Percentiles rank a stretch among this genome's conserved stretches.
These are phyloP conservation scores for Tolypocladium ophioglossoides DNA, from an alignment of 2,329 filamentous ascomycete species.

Conservation along the genomic window DNA sequence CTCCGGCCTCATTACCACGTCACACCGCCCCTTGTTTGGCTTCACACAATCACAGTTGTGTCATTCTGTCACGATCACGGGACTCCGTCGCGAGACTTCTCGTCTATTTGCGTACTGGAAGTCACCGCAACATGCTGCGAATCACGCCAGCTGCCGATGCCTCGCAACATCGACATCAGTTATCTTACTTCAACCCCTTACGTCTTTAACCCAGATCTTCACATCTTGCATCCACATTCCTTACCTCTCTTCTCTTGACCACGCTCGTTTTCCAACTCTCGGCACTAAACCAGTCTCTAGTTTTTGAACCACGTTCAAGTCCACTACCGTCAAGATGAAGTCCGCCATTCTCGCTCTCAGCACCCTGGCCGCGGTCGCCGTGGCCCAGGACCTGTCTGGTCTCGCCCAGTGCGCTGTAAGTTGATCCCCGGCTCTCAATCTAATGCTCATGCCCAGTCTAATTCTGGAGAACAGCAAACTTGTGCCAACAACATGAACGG, in stretches of 20 bases:
- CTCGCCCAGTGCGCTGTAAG: constrained; percentile 45
- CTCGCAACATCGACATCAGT: not conserved
- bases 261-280: constrained; percentile 7
- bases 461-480: constrained; percentile 24
- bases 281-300: constrained; percentile 6
- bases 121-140: not conserved
- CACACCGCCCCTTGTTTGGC: not conserved
- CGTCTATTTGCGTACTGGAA: not conserved
- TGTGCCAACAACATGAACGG: constrained; percentile 42
- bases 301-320: constrained; percentile 7
- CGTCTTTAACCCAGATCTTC: not conserved
- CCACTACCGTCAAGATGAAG: constrained; percentile 37
- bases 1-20: not conserved
- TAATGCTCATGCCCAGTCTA: not conserved
- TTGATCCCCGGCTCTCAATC: constrained; percentile 5
- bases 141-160: not conserved
- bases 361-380: constrained; percentile 27
- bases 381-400: constrained; percentile 28
- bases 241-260: not conserved
- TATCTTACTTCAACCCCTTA: not conserved
- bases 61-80: not conserved
- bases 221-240: not conserved
- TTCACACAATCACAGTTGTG: not conserved
- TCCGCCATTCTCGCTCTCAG: constrained; percentile 30
- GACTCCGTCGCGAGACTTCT: not conserved